Base-by-base conservation (phyloP, 331 rosid genomes). In the Arachis monticola region DNA sequence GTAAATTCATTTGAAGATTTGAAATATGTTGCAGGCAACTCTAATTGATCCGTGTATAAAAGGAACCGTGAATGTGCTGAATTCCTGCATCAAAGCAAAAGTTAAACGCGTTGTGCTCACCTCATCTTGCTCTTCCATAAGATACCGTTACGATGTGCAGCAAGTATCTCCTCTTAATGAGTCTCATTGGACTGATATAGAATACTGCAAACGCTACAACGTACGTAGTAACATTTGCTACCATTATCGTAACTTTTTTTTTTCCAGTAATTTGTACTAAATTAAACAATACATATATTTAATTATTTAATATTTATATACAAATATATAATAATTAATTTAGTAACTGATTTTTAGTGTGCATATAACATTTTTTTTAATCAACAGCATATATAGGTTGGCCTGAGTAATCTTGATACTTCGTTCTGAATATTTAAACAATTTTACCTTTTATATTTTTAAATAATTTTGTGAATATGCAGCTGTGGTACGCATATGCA, bases 401-500 rank as follows among this genome's bases (percentile, higher is more conserved):
- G 22, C 22, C 22, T 17, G 22, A 17, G 22, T 17, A 17, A 17
- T 17, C 22, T 17, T 17, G 22, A 17, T 17, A 17, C 22, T 17
- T 17, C 22, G 22, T 17, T 17, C 22, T 17, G 22, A 17, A 17
- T 17, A 17, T 17, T 17, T 2, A 48, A 11, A n/a, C 8, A 51
- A 51, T 51, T 3, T 51, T 0, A 40, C 10, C 31, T 7, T 64
- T 10, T 72, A 38, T 64, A 57, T 47, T 59, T 64, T 4, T 17
- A 2, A 53, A 63, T 46, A 35, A 12, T 78, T 8, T 68, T 10
- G 51, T 47, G 57, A 61, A 32, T 27, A 32, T 53, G 85, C 87
- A 93, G 97, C 76, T 94, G 5, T 87, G 97, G 98, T 94, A 91
- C 78, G 97, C 96, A 8, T 91, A 83, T 86, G 91, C 98, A 35